Evolutionary conservation across 2,329 filamentous ascomycete genomes (phyloP).

Genomic region (Fusarium sacchari): DNA sequence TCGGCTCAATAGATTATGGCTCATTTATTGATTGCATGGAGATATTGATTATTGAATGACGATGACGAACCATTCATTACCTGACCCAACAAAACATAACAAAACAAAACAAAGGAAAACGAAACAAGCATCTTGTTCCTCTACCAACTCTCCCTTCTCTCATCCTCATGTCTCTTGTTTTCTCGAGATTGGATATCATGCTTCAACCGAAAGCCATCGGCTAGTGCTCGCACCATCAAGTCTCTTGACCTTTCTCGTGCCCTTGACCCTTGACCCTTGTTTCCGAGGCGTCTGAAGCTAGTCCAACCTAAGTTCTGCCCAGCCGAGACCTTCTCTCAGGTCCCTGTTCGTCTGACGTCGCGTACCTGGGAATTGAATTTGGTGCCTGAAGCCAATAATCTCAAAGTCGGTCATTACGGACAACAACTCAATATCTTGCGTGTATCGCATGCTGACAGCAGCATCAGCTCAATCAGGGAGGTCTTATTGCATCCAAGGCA

Average conservation of each 20-base stretch:
- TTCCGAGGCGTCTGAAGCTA: slow-evolving; percentile 29
- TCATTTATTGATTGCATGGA: slow-evolving; percentile 1
- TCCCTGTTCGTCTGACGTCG: slow-evolving; percentile 9
- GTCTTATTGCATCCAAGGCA: neutral
- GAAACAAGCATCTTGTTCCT: neutral
- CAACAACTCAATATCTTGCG: slow-evolving; percentile 5
- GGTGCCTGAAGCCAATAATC: slow-evolving; percentile 13
- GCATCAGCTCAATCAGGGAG: slow-evolving; percentile 4
- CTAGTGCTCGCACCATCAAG: slow-evolving; percentile 28
- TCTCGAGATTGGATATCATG: slow-evolving; percentile 34
- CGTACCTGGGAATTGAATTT: slow-evolving; percentile 8
- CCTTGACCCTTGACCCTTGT: slow-evolving; percentile 15
- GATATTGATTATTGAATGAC: slow-evolving; percentile 7
- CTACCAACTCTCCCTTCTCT: neutral
- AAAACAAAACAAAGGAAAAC: neutral
- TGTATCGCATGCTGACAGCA: slow-evolving; percentile 4
- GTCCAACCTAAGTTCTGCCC: slow-evolving; percentile 9
- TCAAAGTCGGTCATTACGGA: neutral
- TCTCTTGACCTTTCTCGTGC: slow-evolving; percentile 13
- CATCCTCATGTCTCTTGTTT: slow-evolving; percentile 7
- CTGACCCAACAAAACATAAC: neutral
- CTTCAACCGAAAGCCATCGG: slow-evolving; percentile 23
- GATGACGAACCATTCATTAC: slow-evolving; percentile 3
- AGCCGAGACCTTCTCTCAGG: slow-evolving; percentile 17
- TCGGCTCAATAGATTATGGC: neutral